phyloP scores from a whole-genome alignment of 2,329 filamentous ascomycete species.

The Byssoonygena ceratinophila region DNA sequence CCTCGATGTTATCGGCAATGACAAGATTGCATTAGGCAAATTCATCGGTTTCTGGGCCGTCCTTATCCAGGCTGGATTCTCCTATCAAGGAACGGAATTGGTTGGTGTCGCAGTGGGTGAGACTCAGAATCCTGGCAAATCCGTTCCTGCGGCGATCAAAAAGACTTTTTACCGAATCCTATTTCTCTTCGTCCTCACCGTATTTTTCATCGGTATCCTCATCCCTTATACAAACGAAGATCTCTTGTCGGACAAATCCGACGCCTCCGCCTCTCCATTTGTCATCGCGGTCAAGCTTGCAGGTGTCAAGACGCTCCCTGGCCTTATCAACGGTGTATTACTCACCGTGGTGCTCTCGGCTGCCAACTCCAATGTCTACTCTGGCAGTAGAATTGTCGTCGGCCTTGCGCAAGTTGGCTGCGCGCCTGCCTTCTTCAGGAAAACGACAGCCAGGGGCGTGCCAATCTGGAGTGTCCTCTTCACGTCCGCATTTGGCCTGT shows the following conservation, averaged over 20 bases:
- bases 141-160: slow-evolving; percentile 60
- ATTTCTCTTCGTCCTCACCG: slow-evolving; percentile 40
- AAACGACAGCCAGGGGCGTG: slow-evolving; percentile 35
- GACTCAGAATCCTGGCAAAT: slow-evolving; percentile 59
- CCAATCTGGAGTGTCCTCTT: slow-evolving; percentile 38
- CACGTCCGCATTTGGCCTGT: slow-evolving; percentile 46
- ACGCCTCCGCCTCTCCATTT: slow-evolving; percentile 32
- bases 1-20: slow-evolving; percentile 43
- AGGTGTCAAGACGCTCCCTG: slow-evolving; percentile 31
- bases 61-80: slow-evolving; percentile 37
- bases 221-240: slow-evolving; percentile 52
- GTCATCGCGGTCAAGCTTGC: slow-evolving; percentile 36
- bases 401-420: slow-evolving; percentile 46
- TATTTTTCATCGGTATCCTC: slow-evolving; percentile 59
- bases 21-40: slow-evolving; percentile 40
- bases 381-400: slow-evolving; percentile 56
- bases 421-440: slow-evolving; percentile 36
- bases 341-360: slow-evolving; percentile 36
- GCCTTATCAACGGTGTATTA: slow-evolving; percentile 35
- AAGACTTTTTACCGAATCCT: slow-evolving; percentile 69
- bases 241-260: slow-evolving; percentile 35
- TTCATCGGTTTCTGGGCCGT: slow-evolving; percentile 53
- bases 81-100: slow-evolving; percentile 55
- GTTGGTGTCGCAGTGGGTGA: slow-evolving; percentile 72
- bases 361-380: slow-evolving; percentile 35